phyloP scores from a whole-genome alignment of 345 rosid genomes.

The Triadica sebifera region DNA sequence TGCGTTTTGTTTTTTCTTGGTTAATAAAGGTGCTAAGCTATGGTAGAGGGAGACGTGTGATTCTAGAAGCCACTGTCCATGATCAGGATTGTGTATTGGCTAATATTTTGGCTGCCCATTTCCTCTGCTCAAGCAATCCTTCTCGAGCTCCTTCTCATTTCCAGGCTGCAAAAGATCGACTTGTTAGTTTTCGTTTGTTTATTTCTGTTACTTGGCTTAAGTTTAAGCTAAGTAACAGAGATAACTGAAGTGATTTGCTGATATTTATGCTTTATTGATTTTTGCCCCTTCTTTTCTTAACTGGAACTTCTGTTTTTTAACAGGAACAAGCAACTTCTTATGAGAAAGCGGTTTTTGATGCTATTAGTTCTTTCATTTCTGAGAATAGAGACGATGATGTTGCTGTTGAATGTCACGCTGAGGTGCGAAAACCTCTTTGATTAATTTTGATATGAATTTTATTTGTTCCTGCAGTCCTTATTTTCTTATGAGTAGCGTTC shows the following conservation, averaged over 20 bases:
- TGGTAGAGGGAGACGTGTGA: constrained; percentile 66
- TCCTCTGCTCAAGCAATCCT: constrained; percentile 45
- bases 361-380: constrained; percentile 51
- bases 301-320: constrained; percentile 19
- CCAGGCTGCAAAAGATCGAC: constrained; percentile 56
- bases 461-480: neutral
- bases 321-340: constrained; percentile 74
- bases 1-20: neutral
- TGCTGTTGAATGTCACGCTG: constrained; percentile 58
- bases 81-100: constrained; percentile 76
- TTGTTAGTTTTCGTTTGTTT: constrained; percentile 37
- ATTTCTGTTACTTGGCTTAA: constrained; percentile 27
- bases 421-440: constrained; percentile 37
- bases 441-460: neutral
- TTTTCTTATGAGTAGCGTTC: neutral
- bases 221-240: constrained; percentile 77
- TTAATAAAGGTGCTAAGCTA: constrained; percentile 57
- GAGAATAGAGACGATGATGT: constrained; percentile 64
- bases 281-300: neutral
- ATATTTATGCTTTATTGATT: constrained; percentile 37
- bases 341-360: constrained; percentile 69
- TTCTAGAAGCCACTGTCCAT: constrained; percentile 53
- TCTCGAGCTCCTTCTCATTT: constrained; percentile 38
- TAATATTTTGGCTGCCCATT: constrained; percentile 77
- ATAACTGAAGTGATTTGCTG: constrained; percentile 54